These are phyloP conservation scores for Margaritispora aquatica DNA, from an alignment of 495 filamentous ascomycete genomes.

Conservation along the genomic window DNA sequence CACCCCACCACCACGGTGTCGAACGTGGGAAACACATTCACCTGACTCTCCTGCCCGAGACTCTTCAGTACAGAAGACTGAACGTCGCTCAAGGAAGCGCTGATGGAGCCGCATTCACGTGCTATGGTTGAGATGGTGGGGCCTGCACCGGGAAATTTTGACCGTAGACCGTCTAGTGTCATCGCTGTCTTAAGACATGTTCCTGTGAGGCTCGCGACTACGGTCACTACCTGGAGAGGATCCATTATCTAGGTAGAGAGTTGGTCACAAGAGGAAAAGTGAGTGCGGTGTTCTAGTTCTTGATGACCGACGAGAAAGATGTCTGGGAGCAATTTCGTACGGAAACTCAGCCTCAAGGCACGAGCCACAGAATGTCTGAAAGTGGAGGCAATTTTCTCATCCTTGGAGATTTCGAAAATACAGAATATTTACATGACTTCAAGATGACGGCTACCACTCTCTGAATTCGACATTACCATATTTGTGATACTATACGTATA, in stretches of 20 bases:
- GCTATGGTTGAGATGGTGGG: background rate
- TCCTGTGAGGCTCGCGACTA: background rate
- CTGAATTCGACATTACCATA: background rate
- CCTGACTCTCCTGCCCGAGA: background rate
- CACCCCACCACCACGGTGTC: background rate
- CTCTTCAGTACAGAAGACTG: background rate
- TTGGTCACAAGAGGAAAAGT: background rate
- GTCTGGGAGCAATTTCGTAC: background rate
- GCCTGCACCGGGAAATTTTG: background rate
- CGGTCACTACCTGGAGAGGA: background rate
- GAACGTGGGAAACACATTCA: background rate
- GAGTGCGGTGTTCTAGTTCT: background rate
- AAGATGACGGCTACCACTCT: background rate
- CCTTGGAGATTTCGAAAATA: no score
- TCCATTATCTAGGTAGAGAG: background rate
- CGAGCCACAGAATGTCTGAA: background rate
- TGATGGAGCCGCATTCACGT: background rate
- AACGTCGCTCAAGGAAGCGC: background rate
- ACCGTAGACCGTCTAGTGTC: background rate
- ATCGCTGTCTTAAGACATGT: background rate
- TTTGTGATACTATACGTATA: no score
- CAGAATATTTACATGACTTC: no score
- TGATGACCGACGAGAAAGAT: background rate
- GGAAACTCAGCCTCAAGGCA: background rate
- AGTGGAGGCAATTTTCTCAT: background rate